Evolutionary conservation across 1,284 basidiomycete genomes (phyloP).

Genomic region (Marasmius oreades): DNA sequence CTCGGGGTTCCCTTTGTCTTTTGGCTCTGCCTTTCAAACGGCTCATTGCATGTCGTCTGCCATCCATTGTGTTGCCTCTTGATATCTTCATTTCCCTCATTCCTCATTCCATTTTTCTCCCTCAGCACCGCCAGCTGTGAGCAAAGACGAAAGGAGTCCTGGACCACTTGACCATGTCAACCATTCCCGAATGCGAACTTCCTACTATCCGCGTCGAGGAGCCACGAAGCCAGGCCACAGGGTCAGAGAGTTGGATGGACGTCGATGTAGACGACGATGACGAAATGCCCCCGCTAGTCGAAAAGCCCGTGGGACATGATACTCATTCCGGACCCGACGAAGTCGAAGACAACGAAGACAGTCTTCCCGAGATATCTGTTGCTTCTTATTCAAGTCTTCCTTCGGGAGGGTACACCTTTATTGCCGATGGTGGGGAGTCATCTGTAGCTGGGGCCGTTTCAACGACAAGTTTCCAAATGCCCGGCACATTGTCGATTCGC

Average conservation of each 20-base stretch:
- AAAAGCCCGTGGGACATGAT: background rate
- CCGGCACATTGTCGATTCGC: background rate
- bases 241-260: background rate
- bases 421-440: background rate
- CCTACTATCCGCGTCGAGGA: background rate
- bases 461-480: background rate
- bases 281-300: constrained; percentile 3
- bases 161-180: too few species aligned
- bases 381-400: background rate
- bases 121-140: background rate
- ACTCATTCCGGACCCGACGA: background rate
- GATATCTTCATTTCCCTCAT: background rate
- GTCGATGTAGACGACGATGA: background rate
- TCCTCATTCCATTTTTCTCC: background rate
- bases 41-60: background rate
- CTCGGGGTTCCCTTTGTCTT: background rate
- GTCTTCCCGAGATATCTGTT: background rate
- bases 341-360: background rate
- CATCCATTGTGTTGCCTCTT: background rate
- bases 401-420: background rate
- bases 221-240: background rate
- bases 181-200: background rate
- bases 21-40: background rate
- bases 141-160: background rate
- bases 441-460: background rate